Conservation (phyloP, 2,329 filamentous ascomycete genomes). For the Sordariomycetes sp. region DNA sequence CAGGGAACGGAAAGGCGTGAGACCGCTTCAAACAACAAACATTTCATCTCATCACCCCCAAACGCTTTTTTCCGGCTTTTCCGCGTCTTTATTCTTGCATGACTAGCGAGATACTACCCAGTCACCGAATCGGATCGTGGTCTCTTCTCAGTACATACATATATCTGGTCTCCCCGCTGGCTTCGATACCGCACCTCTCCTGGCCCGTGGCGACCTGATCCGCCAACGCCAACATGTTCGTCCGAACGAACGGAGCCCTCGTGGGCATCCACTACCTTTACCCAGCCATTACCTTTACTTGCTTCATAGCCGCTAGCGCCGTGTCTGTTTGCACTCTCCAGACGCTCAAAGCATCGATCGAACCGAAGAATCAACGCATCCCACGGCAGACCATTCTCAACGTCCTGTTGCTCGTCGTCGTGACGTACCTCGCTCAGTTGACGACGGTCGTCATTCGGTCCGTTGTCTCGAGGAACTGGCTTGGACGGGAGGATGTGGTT, state of each 20-base stretch:
- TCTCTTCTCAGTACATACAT: neutral
- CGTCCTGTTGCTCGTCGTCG: slow-evolving; percentile 29
- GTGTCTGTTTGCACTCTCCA: slow-evolving; percentile 43
- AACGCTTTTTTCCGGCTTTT: too few relatives aligned
- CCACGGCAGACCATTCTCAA: slow-evolving; percentile 27
- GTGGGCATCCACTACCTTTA: slow-evolving; percentile 46
- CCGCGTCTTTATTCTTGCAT: too few relatives aligned
- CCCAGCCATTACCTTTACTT: slow-evolving; percentile 44
- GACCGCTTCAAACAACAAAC: too few relatives aligned
- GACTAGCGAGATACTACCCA: too few relatives aligned
- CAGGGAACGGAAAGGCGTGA: too few relatives aligned
- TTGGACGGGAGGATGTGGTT: slow-evolving; percentile 33
- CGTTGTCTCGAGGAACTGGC: slow-evolving; percentile 23
- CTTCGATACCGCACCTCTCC: neutral
- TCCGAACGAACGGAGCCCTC: slow-evolving; percentile 11
- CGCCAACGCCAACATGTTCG: neutral
- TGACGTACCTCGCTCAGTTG: slow-evolving; percentile 38
- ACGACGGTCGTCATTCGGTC: slow-evolving; percentile 25
- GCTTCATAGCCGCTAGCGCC: slow-evolving; percentile 41
- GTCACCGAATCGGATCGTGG: neutral
- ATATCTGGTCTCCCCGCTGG: neutral
- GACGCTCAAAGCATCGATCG: slow-evolving; percentile 24
- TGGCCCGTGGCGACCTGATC: neutral
- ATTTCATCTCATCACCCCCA: too few relatives aligned
- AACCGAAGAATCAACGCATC: slow-evolving; percentile 21